phyloP scores from a whole-genome alignment of 2,329 filamentous ascomycete genomes.

The Venturia oleaginea region DNA sequence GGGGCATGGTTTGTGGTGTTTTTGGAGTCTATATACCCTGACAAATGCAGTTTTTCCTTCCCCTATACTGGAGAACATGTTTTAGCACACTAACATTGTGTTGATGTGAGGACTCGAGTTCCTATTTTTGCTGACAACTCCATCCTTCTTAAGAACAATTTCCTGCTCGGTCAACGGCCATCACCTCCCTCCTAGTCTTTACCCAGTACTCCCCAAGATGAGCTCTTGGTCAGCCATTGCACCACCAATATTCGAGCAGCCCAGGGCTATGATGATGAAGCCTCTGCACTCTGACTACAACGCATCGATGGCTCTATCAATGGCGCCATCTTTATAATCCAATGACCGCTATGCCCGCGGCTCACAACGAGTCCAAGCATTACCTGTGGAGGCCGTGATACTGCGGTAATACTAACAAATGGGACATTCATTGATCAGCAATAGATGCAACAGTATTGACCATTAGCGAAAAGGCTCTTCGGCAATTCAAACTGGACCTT shows the following conservation, averaged over 20 bases:
- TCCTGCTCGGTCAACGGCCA: neutral
- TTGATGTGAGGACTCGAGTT: neutral
- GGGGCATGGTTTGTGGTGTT: neutral
- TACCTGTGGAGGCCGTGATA: neutral
- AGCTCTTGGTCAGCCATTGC: neutral
- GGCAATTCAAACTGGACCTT: neutral
- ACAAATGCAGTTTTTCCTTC: neutral
- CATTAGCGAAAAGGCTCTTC: neutral
- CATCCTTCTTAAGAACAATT: neutral
- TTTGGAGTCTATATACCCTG: constrained; percentile 3
- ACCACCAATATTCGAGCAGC: neutral
- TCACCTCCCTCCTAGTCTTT: neutral
- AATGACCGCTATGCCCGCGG: neutral
- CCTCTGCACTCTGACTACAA: neutral
- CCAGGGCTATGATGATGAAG: too few species aligned
- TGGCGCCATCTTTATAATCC: neutral
- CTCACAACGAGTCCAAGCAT: neutral
- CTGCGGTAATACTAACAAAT: neutral
- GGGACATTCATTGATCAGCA: neutral
- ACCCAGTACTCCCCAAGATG: too few species aligned
- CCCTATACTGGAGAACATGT: neutral
- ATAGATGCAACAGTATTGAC: neutral
- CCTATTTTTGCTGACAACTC: neutral
- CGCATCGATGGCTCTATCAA: neutral
- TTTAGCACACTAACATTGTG: neutral